These are phyloP conservation scores for Panaeolus cyanescens DNA, from an alignment of 768 basidiomycete genomes.

Conservation along the genomic window DNA sequence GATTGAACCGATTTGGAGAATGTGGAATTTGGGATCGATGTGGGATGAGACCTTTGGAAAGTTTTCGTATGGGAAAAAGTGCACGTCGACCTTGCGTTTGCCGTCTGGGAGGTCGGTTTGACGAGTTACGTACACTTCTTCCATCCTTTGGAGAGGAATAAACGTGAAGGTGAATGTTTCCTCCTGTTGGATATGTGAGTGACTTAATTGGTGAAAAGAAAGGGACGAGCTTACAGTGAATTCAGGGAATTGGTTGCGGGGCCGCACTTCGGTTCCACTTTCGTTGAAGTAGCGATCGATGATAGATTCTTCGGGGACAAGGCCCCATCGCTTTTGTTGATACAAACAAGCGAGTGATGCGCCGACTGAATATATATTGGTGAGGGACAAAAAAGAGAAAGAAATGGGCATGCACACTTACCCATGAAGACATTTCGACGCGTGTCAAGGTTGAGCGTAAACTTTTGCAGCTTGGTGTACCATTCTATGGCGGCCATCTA, in stretches of 20 bases:
- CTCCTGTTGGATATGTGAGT: neutral
- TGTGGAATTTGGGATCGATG: too few species aligned
- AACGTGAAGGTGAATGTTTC: neutral
- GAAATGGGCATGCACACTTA: neutral
- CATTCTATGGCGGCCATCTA: slow-evolving; percentile 10
- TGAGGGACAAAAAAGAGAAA: neutral
- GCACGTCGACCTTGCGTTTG: neutral
- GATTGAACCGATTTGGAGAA: too few species aligned
- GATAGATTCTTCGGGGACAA: slow-evolving; percentile 12
- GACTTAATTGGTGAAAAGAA: neutral
- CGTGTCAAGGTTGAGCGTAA: slow-evolving; percentile 17
- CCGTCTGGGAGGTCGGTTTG: neutral
- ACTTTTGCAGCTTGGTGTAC: slow-evolving; percentile 11
- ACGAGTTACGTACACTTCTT: neutral
- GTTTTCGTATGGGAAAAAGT: too few species aligned
- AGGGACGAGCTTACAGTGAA: neutral
- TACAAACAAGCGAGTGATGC: slow-evolving; percentile 1
- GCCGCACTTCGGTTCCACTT: neutral
- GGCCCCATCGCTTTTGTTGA: slow-evolving; percentile 5
- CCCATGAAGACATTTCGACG: slow-evolving; percentile 16
- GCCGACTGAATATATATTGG: slow-evolving; percentile 1
- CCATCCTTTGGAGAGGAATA: neutral
- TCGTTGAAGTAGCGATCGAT: slow-evolving; percentile 1
- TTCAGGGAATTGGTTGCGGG: slow-evolving; percentile 5
- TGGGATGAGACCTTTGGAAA: too few species aligned